Base-by-base conservation (phyloP, 805 yeast species). In the Wickerhamomyces chambardii region DNA sequence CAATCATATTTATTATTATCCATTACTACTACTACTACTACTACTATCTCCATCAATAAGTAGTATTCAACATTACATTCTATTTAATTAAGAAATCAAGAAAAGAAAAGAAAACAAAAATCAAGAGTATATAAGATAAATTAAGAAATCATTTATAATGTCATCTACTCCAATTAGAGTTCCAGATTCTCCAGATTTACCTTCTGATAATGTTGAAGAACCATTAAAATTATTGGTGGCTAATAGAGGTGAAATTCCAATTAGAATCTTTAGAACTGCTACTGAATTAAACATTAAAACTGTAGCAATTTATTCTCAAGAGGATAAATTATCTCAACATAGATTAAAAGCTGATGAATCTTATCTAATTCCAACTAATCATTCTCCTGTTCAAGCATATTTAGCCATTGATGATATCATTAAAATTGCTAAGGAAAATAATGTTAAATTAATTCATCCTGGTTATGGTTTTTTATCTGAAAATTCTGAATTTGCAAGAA, bases 211-310 rank as follows among this genome's bases (percentile, higher is more conserved):
- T 24, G 7, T 11, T 19, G 21, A 19, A 6, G 16, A 29, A 17
- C 31, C 61, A 34, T 61, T 59, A 59, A 77, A 78, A 66, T 73
- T 83, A 53, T 64, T 84, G 43, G 92, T 84, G 29, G 90, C 90
- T 45, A 82, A 81, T 65, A 68, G 92, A 64, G 92, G 90, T 50
- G 90, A 83, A 59, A 82, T 82, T 49, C 90, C 90, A 30, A 79
- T 81, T 53, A 65, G 92, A 63, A 89, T 90, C 58, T 90, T 90
- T 64, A 76, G 98, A 64, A 81, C 97, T 27, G 98, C 98, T 41
- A 98, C 92, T 64, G 98, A 90, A 63, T 70, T 90, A 53, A 83
- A 95, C 17, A 85, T 92, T 95, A 87, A 84, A 54, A 89, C 98
- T 0, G 96, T 92, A 29, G 98, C 97, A 31, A 82, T 90, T 55